phyloP scores from a whole-genome alignment of 176 grass and related monocot species.

The Melocanna baccifera region DNA sequence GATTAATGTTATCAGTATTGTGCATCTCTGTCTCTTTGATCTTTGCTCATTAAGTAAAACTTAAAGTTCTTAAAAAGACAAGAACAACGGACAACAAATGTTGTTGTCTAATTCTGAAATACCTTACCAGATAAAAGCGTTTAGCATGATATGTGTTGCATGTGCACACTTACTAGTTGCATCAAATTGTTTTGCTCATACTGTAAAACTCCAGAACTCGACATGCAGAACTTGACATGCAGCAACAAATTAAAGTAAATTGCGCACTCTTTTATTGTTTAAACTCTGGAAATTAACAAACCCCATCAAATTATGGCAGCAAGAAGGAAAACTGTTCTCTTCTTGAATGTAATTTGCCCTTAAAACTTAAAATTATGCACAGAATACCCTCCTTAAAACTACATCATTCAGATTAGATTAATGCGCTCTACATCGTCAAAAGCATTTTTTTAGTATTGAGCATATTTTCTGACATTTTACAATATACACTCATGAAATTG shows the following conservation, averaged over 20 bases:
- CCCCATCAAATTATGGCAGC: neutral
- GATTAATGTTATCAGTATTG: neutral
- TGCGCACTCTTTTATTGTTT: conserved; percentile 4
- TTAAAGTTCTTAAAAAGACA: conserved; percentile 10
- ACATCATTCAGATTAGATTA: neutral
- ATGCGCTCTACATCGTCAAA: neutral
- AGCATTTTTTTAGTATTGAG: neutral
- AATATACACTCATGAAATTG: neutral
- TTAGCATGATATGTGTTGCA: neutral
- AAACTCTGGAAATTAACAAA: neutral
- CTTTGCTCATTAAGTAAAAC: neutral
- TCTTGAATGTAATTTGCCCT: neutral
- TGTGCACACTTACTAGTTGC: neutral
- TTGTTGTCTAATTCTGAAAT: neutral
- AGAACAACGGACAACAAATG: neutral
- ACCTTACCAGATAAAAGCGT: neutral
- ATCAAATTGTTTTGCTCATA: neutral
- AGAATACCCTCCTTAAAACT: neutral
- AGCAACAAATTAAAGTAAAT: neutral
- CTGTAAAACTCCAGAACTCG: neutral
- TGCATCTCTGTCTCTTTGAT: neutral
- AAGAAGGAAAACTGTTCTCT: neutral
- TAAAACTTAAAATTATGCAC: neutral
- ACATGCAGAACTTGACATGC: neutral
- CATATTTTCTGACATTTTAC: conserved; percentile 5